Conservation (phyloP, 169 alveolate genomes). For the Babesia gibsoni region DNA sequence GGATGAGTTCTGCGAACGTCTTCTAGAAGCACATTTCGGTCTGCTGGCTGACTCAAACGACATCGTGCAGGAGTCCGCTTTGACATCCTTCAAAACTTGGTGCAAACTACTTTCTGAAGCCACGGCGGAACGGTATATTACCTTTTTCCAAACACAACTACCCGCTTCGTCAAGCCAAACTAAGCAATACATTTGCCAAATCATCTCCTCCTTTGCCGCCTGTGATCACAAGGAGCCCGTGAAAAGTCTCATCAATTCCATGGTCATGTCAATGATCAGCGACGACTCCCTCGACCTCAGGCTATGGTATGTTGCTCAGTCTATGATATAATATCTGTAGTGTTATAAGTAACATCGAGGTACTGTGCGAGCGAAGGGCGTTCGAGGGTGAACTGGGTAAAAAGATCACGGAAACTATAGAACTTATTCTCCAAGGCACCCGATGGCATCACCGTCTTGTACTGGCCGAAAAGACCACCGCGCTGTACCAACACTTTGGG, state of each 20-base stretch:
- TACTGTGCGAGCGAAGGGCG: conserved; percentile 42
- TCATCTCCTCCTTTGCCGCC: conserved; percentile 50
- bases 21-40: conserved; percentile 32
- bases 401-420: conserved; percentile 33
- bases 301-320: conserved; percentile 26
- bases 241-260: conserved; percentile 3
- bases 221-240: conserved; percentile 7
- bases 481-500: conserved; percentile 55
- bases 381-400: conserved; percentile 34
- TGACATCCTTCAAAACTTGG: conserved; percentile 39
- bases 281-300: conserved; percentile 52
- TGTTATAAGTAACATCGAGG: conserved; percentile 38
- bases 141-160: conserved; percentile 30
- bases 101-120: conserved; percentile 32
- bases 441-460: conserved; percentile 58
- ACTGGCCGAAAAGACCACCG: conserved; percentile 46
- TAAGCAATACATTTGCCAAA: conserved; percentile 25
- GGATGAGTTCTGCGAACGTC: conserved; percentile 12
- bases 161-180: conserved; percentile 10
- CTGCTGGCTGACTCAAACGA: conserved; percentile 43
- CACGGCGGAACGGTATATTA: conserved; percentile 29
- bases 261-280: conserved; percentile 5
- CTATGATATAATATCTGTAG: not conserved
- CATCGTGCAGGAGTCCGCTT: conserved; percentile 37
- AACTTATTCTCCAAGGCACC: conserved; percentile 19